Conservation (phyloP, 306 rosid species). For the Lathyrus sativus region DNA sequence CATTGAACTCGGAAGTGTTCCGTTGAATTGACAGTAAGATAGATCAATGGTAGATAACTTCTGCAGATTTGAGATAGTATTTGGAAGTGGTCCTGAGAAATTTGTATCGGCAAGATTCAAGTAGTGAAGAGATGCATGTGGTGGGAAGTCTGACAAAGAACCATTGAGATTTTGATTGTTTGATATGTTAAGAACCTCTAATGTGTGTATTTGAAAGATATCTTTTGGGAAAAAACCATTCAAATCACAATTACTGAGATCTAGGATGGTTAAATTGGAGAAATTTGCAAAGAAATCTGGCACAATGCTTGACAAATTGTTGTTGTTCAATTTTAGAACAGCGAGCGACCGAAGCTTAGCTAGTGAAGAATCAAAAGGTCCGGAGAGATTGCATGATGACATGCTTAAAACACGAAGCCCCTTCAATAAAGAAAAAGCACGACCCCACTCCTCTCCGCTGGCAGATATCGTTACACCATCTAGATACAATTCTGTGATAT, state of each 20-base stretch:
- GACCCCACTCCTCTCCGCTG: slow-evolving; percentile 47
- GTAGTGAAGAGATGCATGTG: too few relatives aligned
- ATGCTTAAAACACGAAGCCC: too few relatives aligned
- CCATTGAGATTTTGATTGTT: too few relatives aligned
- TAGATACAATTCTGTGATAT: slow-evolving; percentile 14
- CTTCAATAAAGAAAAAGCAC: slow-evolving; percentile 22
- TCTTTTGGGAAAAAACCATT: slow-evolving; percentile 36
- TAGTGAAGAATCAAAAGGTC: not conserved
- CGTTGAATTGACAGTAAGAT: too few relatives aligned
- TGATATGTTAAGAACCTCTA: slow-evolving; percentile 32
- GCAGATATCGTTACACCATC: slow-evolving; percentile 46
- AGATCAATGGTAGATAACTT: too few relatives aligned
- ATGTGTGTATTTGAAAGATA: slow-evolving; percentile 37
- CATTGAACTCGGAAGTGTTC: too few relatives aligned
- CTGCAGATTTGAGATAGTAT: too few relatives aligned
- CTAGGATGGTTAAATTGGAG: not conserved
- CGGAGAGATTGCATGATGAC: slow-evolving; percentile 35
- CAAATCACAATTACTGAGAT: slow-evolving; percentile 19
- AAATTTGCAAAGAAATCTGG: too few relatives aligned
- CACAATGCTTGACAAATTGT: not conserved
- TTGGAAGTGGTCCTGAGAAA: too few relatives aligned
- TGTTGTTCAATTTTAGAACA: not conserved
- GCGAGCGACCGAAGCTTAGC: slow-evolving; percentile 29
- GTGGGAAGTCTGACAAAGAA: too few relatives aligned
- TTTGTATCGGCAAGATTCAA: too few relatives aligned